These are phyloP conservation scores for Ophiocordyceps robertsii DNA, from an alignment of 2,329 filamentous ascomycete species.

Conservation along the genomic window DNA sequence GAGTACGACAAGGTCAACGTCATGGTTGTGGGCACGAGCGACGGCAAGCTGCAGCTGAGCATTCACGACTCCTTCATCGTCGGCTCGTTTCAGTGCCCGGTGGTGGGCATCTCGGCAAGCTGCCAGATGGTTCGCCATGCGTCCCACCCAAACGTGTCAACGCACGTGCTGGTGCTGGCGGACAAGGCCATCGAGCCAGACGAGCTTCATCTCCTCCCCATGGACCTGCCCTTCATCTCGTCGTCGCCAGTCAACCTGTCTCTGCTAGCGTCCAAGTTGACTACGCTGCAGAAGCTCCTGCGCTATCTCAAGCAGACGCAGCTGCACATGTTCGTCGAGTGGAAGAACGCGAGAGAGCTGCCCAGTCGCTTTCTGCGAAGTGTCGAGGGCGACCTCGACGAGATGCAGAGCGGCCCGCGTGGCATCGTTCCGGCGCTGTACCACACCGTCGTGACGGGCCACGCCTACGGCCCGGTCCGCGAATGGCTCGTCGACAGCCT, in stretches of 20 bases:
- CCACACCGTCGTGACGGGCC: slow-evolving; percentile 72
- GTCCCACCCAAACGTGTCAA: slow-evolving; percentile 61
- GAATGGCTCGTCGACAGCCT: slow-evolving; percentile 85
- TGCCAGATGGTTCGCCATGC: slow-evolving; percentile 43
- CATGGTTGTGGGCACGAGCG: slow-evolving; percentile 58
- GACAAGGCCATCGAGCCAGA: slow-evolving; percentile 18
- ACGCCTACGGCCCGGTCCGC: slow-evolving; percentile 59
- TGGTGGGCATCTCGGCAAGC: slow-evolving; percentile 11
- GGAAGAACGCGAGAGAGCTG: slow-evolving; percentile 69
- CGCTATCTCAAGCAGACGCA: slow-evolving; percentile 75
- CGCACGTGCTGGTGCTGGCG: slow-evolving; percentile 55
- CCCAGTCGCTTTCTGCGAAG: slow-evolving; percentile 65
- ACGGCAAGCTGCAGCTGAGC: slow-evolving; percentile 61
- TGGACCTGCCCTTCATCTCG: slow-evolving; percentile 74
- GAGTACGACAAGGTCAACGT: slow-evolving; percentile 67
- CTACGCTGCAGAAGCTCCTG: slow-evolving; percentile 73
- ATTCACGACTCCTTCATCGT: slow-evolving; percentile 81
- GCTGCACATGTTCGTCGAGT: slow-evolving; percentile 67
- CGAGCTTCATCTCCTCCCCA: slow-evolving; percentile 47
- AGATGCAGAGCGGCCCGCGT: slow-evolving; percentile 39
- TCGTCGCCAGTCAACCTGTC: slow-evolving; percentile 70
- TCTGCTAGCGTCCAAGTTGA: slow-evolving; percentile 73
- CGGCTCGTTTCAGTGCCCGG: slow-evolving; percentile 45
- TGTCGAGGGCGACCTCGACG: slow-evolving; percentile 61
- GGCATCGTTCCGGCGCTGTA: slow-evolving; percentile 65